A percentile compares a stretch with the other conserved stretches of the same genome.
Evolutionary conservation across 768 basidiomycete species (phyloP).

Genomic region (Lyophyllum semitale): DNA sequence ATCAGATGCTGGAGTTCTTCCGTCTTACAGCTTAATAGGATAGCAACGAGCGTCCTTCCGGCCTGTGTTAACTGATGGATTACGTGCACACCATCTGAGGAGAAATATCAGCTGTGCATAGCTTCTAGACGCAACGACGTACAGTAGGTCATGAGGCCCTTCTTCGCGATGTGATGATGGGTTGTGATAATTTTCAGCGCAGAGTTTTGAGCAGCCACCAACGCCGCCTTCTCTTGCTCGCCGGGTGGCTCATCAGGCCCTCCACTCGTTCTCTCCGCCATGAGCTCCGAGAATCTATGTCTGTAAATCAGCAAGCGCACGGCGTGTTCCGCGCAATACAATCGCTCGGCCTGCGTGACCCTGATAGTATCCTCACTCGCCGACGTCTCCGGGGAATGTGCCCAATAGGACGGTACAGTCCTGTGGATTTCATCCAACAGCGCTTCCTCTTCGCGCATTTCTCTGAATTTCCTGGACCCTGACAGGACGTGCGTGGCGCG

Average conservation of each 20-base stretch:
- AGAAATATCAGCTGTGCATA: slow-evolving; percentile 9
- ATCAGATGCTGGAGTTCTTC: slow-evolving; percentile 76
- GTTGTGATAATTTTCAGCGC: slow-evolving; percentile 83
- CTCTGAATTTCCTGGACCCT: slow-evolving; percentile 59
- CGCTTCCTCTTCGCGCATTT: slow-evolving; percentile 77
- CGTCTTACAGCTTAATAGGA: slow-evolving; percentile 86
- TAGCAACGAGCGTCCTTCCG: slow-evolving; percentile 85
- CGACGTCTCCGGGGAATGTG: slow-evolving; percentile 78
- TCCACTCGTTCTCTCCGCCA: slow-evolving; percentile 66
- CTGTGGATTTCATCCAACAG: slow-evolving; percentile 79
- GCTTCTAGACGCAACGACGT: slow-evolving; percentile 30
- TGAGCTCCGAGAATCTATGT: slow-evolving; percentile 78
- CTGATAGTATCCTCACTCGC: slow-evolving; percentile 85
- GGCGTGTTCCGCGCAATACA: slow-evolving; percentile 87
- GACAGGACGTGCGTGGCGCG: slow-evolving; percentile 71
- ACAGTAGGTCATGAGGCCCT: slow-evolving; percentile 95
- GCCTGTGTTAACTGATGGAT: slow-evolving; percentile 96
- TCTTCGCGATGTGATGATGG: slow-evolving; percentile 82
- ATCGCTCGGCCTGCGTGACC: slow-evolving; percentile 83
- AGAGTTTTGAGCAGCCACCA: slow-evolving; percentile 73
- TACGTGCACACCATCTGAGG: slow-evolving; percentile 86
- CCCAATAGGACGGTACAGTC: slow-evolving; percentile 76
- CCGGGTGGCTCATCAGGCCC: slow-evolving; percentile 54
- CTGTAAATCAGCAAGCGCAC: slow-evolving; percentile 87
- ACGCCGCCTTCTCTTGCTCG: slow-evolving; percentile 77